Base-by-base conservation (phyloP, 345 rosid genomes). In the Excoecaria cochinchinensis region DNA sequence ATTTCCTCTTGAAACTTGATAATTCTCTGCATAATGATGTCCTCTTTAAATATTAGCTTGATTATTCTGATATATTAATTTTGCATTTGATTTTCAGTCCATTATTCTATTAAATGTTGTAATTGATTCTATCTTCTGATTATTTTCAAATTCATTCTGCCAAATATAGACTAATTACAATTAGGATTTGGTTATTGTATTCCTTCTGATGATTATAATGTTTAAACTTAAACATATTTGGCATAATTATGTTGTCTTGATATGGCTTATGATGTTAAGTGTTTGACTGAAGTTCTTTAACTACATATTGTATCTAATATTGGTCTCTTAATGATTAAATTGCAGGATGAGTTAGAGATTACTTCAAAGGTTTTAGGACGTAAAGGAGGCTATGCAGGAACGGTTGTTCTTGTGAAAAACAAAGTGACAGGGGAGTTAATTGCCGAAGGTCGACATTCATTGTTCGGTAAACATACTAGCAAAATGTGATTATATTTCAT, bases 361-460 rank as follows among this genome's bases (percentile, higher is more conserved):
- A 87, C 92, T 1, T 80, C 92, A n/a, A 90, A 81, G 87, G 73
- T 87, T 66, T 56, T 91, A 81, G 99, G 98, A 73, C 82, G 69
- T 74, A 86, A 71, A 80, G 99, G 98, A 65, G 78, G 87, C 38
- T 95, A 89, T 77, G 78, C 82, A 57, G 99, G 94, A 50, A 88
- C 97, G 6, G 42, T 81, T 12, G 91, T 95, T 70, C 89, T 85
- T 14, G 79, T 95, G 39, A 90, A 85, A 77, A 95, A 90, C 84
- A 91, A 90, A 77, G 77, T 61, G 55, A 91, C 92, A 0, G 97
- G 97, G 17, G 96, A 92, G 86, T 59, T 90, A 60, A 83, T 95
- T 46, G 99, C 99, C 0, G 98, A 95, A 88, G 98, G 97, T 64
- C 91, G 97, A 17, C 99, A 95, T 86, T 95, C 98, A 6, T 55